Conservation (phyloP, 768 basidiomycete genomes). For the Coprinopsis marcescibilis region DNA sequence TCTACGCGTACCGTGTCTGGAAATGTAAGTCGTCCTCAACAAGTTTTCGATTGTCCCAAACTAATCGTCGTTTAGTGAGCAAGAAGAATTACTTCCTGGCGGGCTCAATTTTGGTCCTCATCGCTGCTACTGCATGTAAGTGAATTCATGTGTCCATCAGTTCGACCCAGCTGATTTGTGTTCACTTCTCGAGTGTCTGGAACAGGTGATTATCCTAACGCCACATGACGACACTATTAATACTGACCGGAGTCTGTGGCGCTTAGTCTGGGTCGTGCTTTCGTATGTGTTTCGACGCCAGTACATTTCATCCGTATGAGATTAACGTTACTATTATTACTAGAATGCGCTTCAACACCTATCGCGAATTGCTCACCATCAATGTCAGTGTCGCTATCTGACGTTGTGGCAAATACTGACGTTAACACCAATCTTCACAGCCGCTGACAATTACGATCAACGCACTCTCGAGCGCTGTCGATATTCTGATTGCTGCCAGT, state of each 20-base stretch:
- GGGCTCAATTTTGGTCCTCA: conserved; percentile 25
- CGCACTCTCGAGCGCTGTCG: conserved; percentile 39
- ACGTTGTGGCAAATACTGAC: not conserved
- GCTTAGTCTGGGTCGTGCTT: conserved; percentile 37
- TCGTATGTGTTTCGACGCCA: conserved; percentile 28
- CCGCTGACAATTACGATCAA: conserved; percentile 48
- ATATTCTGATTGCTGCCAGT: conserved; percentile 43
- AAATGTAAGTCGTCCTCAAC: conserved; percentile 25
- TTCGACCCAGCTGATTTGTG: not conserved
- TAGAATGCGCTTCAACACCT: conserved; percentile 35
- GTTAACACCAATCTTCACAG: conserved; percentile 18
- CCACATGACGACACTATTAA: not conserved
- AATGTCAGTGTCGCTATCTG: conserved; percentile 22
- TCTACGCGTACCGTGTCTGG: conserved; percentile 46
- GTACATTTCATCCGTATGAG: not conserved
- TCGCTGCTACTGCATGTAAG: conserved; percentile 28
- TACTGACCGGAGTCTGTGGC: too few species aligned
- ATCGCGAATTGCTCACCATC: conserved; percentile 27
- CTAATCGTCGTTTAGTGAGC: conserved; percentile 27
- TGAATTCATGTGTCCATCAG: not conserved
- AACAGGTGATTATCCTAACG: too few species aligned
- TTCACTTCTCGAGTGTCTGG: not conserved
- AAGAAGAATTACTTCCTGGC: conserved; percentile 30
- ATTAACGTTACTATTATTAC: not conserved
- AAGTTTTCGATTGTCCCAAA: not conserved